Evolutionary conservation across 192 early-diverging fungal genomes (phyloP), one percentile per base, ranked within the genome.

Genomic region (Coemansia sp.): DNA sequence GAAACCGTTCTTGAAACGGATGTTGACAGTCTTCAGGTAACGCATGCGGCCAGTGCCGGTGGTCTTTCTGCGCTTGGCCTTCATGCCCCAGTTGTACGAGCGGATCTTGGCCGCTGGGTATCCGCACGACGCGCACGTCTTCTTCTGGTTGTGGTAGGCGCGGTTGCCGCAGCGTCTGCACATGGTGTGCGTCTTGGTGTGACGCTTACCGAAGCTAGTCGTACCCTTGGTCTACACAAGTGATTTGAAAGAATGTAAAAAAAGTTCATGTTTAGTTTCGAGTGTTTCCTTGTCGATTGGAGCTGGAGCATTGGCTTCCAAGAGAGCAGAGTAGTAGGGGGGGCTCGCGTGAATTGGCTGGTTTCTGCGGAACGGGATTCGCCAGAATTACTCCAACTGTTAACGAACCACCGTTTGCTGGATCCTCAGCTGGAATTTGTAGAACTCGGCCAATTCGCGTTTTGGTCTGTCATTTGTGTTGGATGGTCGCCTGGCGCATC

Each of bases 121-220:
- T 62, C 93, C 95, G 87, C 97, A 99, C 79, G 93, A 93, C 76
- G 95, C 94, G 85, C 97, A 99, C 48, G 94, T 97, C 93, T 99
- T 99, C 93, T 99, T 99, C 87, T 97, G 95, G 89, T 92, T 94
- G 91, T 99, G 97, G 92, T 96, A 97, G 52, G 95, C 89, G 67
- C 95, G 91, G 68, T 88, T 88, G 61, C 97, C 97, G 85, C 97
- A 99, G 76, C 97, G 90, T 72, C 89, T 85, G 93, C 97, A 99
- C 73, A 98, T 88, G 69, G 90, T 91, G 95, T 99, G 97, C 70
- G 97, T 91, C 92, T 99, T 99, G 86, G 90, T 94, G 91, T 99
- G 96, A 83, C 94, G 93, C 87, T 95, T 98, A 95, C 97, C 97
- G 86, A 98, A 97, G 75, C 92, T 89, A 73, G 91, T 89, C 75